phyloP scores from a whole-genome alignment of 2,329 filamentous ascomycete species.

The Amauroascus verrucosus region DNA sequence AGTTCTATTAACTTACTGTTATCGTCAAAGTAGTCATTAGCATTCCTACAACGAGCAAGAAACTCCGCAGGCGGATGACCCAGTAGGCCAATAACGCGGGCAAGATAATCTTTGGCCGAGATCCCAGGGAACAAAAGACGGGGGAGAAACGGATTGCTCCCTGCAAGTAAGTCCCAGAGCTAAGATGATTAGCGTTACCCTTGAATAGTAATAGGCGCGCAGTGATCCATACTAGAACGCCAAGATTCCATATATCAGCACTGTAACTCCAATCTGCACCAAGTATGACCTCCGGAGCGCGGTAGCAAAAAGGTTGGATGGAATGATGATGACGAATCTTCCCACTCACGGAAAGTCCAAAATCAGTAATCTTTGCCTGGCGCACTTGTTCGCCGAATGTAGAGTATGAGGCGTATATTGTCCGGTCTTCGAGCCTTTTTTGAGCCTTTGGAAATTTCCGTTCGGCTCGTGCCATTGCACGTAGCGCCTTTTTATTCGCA shows the following conservation, averaged over 20 bases:
- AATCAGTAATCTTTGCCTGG: conserved; percentile 24
- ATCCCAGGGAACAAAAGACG: conserved; percentile 3
- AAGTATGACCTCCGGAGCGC: conserved; percentile 34
- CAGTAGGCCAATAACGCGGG: conserved; percentile 27
- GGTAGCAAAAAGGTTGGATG: conserved; percentile 39
- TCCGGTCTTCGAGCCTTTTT: conserved; percentile 22
- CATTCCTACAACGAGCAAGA: conserved; percentile 21
- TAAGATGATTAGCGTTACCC: background rate
- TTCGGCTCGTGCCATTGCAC: conserved; percentile 20
- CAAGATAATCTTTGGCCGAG: conserved; percentile 21
- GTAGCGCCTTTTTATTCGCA: conserved; percentile 20
- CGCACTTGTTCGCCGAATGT: conserved; percentile 20
- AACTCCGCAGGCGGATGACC: conserved; percentile 27
- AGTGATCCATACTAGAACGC: conserved; percentile 25
- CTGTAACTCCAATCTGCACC: conserved; percentile 31
- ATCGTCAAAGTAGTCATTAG: conserved; percentile 18
- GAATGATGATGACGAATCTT: conserved; percentile 28
- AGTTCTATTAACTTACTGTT: conserved; percentile 3
- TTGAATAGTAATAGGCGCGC: background rate
- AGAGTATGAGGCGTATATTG: conserved; percentile 26
- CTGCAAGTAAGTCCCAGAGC: conserved; percentile 22
- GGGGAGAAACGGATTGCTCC: conserved; percentile 16
- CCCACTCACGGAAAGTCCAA: conserved; percentile 25
- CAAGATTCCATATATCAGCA: conserved; percentile 36
- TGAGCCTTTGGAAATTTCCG: conserved; percentile 22